Conservation (phyloP, 129 eudicot species). For the Mikania micrantha region DNA sequence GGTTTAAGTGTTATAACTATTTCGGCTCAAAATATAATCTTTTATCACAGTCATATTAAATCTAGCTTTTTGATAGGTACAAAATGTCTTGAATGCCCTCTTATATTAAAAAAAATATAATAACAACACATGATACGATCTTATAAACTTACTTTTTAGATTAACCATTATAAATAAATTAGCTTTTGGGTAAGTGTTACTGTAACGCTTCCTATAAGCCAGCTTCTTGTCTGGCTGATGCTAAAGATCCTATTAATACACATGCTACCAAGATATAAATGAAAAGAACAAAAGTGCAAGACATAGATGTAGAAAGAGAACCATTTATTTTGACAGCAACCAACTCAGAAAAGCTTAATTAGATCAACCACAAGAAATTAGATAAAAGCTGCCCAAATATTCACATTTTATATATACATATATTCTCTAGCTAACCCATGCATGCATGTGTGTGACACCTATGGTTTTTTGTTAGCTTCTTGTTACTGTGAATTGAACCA, state of each 20-base stretch:
- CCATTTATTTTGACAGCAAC: slow-evolving; percentile 22
- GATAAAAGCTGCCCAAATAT: slow-evolving; percentile 17
- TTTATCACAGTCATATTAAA: too few relatives aligned
- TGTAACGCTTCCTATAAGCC: neutral
- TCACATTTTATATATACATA: neutral
- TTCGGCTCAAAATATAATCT: too few relatives aligned
- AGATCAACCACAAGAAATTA: slow-evolving; percentile 28
- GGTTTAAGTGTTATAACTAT: too few relatives aligned
- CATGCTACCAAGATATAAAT: slow-evolving; percentile 21
- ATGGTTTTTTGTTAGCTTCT: slow-evolving; percentile 16
- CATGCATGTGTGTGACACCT: slow-evolving; percentile 44
- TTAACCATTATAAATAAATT: too few relatives aligned
- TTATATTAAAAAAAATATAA: too few relatives aligned
- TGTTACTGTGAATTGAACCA: slow-evolving; percentile 25
- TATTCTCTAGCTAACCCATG: slow-evolving; percentile 10
- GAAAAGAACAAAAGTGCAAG: slow-evolving; percentile 15
- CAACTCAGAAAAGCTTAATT: slow-evolving; percentile 20
- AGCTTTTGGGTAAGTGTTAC: neutral
- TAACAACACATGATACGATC: too few relatives aligned
- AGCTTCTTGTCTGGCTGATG: slow-evolving; percentile 16
- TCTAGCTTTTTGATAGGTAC: too few relatives aligned
- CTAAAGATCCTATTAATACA: slow-evolving; percentile 19
- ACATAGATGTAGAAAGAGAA: slow-evolving; percentile 19
- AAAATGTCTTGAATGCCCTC: too few relatives aligned
- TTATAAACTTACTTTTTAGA: too few relatives aligned